phyloP scores from a whole-genome alignment of 331 rosid genomes.

The Malus hybrid region DNA sequence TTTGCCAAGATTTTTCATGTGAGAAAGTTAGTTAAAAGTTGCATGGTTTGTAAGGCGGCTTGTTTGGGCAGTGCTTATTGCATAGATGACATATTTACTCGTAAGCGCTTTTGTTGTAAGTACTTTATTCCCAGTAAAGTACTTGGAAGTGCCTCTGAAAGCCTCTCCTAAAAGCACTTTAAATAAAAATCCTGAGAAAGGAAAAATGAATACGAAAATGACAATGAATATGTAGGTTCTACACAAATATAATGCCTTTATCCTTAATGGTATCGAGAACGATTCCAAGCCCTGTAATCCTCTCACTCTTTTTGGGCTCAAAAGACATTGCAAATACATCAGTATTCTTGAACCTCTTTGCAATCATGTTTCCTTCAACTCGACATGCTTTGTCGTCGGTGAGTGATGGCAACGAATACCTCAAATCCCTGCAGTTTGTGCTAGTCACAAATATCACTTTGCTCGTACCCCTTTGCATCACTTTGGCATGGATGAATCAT shows the following conservation, averaged over 20 bases:
- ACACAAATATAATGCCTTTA: conserved; percentile 56
- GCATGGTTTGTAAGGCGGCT: too few species aligned
- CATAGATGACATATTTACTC: too few species aligned
- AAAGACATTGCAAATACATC: conserved; percentile 77
- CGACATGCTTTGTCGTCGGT: conserved; percentile 59
- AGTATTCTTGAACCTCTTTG: conserved; percentile 76
- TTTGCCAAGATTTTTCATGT: too few species aligned
- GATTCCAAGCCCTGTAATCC: conserved; percentile 76
- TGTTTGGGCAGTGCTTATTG: too few species aligned
- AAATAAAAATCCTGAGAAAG: too few species aligned
- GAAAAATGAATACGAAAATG: not conserved
- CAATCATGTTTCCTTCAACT: conserved; percentile 66
- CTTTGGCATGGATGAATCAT: conserved; percentile 69
- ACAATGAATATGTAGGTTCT: not conserved
- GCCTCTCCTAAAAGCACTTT: too few species aligned
- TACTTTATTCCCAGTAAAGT: too few species aligned
- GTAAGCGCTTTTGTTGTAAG: too few species aligned
- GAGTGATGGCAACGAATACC: conserved; percentile 60
- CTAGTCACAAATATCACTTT: conserved; percentile 80
- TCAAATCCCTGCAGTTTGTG: conserved; percentile 69
- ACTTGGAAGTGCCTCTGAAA: too few species aligned
- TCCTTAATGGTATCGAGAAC: conserved; percentile 69
- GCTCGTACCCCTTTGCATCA: conserved; percentile 81
- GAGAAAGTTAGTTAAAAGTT: too few species aligned
- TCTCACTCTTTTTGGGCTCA: conserved; percentile 59